phyloP scores from a whole-genome alignment of 1,284 basidiomycete species.

The Pulchroboletus neoregius region DNA sequence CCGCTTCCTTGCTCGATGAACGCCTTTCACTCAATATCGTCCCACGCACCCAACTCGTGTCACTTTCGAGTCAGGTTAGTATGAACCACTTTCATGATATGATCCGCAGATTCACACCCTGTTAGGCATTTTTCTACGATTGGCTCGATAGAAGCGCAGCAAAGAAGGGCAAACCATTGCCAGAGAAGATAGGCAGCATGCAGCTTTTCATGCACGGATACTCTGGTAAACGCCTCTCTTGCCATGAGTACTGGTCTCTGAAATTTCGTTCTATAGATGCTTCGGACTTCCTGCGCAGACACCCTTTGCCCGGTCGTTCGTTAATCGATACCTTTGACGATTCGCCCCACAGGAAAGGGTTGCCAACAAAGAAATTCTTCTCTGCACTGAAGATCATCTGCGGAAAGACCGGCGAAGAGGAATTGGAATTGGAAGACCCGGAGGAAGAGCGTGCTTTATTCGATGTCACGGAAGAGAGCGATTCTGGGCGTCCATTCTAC shows the following conservation, averaged over 20 bases:
- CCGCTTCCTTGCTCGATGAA: slow-evolving; percentile 80
- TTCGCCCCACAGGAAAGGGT: slow-evolving; percentile 65
- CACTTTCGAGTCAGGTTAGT: slow-evolving; percentile 72
- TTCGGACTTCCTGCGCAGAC: slow-evolving; percentile 78
- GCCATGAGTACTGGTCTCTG: neutral
- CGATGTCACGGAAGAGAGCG: slow-evolving; percentile 55
- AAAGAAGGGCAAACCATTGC: slow-evolving; percentile 76
- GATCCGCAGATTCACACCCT: slow-evolving; percentile 7
- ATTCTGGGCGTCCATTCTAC: slow-evolving; percentile 61
- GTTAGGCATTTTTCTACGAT: slow-evolving; percentile 83
- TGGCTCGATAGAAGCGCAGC: slow-evolving; percentile 77
- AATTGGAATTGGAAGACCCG: slow-evolving; percentile 64
- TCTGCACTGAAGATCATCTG: slow-evolving; percentile 70
- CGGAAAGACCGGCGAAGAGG: slow-evolving; percentile 72
- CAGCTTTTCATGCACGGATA: slow-evolving; percentile 86
- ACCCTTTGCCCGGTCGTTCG: slow-evolving; percentile 86
- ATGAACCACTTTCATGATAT: neutral
- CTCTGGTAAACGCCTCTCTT: slow-evolving; percentile 46
- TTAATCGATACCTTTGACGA: slow-evolving; percentile 83
- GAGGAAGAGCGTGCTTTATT: slow-evolving; percentile 66
- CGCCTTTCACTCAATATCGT: slow-evolving; percentile 78
- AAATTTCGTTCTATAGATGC: slow-evolving; percentile 52
- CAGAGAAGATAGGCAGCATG: slow-evolving; percentile 87
- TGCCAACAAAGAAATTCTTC: slow-evolving; percentile 60
- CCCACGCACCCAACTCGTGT: slow-evolving; percentile 80